These are phyloP conservation scores for Trichoderma aggressivum DNA, from an alignment of 2,329 filamentous ascomycete genomes.

Conservation along the genomic window DNA sequence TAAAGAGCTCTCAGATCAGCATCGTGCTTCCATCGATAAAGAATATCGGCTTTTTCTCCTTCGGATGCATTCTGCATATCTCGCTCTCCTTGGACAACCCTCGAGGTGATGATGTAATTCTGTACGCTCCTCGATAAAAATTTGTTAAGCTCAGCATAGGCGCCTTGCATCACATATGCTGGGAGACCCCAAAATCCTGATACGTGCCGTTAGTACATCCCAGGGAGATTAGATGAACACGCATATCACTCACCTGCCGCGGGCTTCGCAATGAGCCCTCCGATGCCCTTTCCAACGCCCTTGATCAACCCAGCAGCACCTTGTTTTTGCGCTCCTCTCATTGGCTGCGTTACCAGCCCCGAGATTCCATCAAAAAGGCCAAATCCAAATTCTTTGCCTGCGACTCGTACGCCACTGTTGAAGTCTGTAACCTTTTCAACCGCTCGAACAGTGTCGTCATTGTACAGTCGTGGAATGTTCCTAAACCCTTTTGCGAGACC, in stretches of 20 bases:
- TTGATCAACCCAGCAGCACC: slow-evolving; percentile 64
- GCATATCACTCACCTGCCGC: slow-evolving; percentile 59
- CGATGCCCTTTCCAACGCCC: slow-evolving; percentile 78
- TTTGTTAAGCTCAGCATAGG: slow-evolving; percentile 73
- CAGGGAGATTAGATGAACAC: too few species aligned
- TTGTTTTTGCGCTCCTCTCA: slow-evolving; percentile 53
- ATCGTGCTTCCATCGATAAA: slow-evolving; percentile 60
- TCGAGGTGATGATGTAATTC: slow-evolving; percentile 75
- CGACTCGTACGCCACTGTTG: slow-evolving; percentile 70
- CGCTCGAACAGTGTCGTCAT: slow-evolving; percentile 77
- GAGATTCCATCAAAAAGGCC: slow-evolving; percentile 80
- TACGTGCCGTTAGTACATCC: background rate
- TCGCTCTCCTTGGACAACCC: slow-evolving; percentile 70
- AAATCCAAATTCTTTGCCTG: slow-evolving; percentile 72
- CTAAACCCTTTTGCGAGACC: slow-evolving; percentile 82
- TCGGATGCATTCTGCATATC: slow-evolving; percentile 54
- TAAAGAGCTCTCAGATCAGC: slow-evolving; percentile 61
- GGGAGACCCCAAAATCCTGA: slow-evolving; percentile 66
- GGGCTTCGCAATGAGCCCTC: slow-evolving; percentile 78
- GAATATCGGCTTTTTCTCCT: slow-evolving; percentile 61
- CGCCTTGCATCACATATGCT: slow-evolving; percentile 78
- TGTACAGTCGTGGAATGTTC: slow-evolving; percentile 81
- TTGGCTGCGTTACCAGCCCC: slow-evolving; percentile 75
- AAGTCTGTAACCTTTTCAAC: slow-evolving; percentile 75
- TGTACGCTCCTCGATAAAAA: slow-evolving; percentile 66